Conservation (phyloP, 1,284 basidiomycete genomes). For the Vanrija pseudolonga region DNA sequence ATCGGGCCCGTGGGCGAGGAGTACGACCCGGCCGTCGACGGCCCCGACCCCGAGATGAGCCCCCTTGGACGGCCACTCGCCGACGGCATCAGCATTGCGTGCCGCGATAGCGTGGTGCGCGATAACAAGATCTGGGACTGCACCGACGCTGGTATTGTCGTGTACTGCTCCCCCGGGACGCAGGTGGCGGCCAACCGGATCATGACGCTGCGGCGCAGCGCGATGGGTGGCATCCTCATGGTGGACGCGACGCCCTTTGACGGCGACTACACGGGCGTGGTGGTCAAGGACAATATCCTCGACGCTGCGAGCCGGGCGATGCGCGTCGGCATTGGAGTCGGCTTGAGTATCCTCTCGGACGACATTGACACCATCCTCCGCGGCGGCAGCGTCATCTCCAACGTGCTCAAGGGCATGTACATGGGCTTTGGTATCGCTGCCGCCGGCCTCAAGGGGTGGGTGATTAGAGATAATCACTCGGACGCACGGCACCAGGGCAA, state of each 20-base stretch:
- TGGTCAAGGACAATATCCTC: slow-evolving; percentile 48
- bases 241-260: slow-evolving; percentile 50
- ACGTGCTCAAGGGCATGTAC: slow-evolving; percentile 41
- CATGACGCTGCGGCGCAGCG: slow-evolving; percentile 29
- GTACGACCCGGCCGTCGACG: slow-evolving; percentile 44
- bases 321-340: slow-evolving; percentile 52
- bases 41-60: slow-evolving; percentile 47
- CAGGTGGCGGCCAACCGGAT: slow-evolving; percentile 47
- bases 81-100: slow-evolving; percentile 48
- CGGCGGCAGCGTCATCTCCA: slow-evolving; percentile 40
- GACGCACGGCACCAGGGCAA: slow-evolving; percentile 43
- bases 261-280: slow-evolving; percentile 47
- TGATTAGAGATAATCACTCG: slow-evolving; percentile 46
- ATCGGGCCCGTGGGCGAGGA: slow-evolving; percentile 50
- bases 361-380: slow-evolving; percentile 46
- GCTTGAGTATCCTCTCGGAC: slow-evolving; percentile 49
- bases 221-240: slow-evolving; percentile 52
- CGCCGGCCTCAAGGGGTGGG: slow-evolving; percentile 43
- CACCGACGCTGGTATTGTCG: slow-evolving; percentile 47
- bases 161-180: slow-evolving; percentile 52
- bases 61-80: slow-evolving; percentile 48
- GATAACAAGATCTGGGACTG: slow-evolving; percentile 48
- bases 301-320: slow-evolving; percentile 44
- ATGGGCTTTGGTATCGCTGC: slow-evolving; percentile 51
- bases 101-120: slow-evolving; percentile 39